Conservation (phyloP, 768 basidiomycete genomes). For the Phaeotremella skinneri region DNA sequence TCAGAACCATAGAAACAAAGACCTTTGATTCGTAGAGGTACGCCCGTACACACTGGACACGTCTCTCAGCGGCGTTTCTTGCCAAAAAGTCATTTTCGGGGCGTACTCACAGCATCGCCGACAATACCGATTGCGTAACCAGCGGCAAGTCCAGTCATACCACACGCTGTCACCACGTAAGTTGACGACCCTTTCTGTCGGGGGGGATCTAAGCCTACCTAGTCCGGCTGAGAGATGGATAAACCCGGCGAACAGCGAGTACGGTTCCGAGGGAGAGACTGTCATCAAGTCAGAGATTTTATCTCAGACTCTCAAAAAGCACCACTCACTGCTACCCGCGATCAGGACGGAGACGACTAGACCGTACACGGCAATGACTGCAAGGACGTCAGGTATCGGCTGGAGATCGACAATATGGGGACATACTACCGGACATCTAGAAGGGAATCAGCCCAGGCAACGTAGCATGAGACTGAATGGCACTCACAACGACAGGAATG, state of each 20-base stretch:
- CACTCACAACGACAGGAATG: slow-evolving; percentile 77
- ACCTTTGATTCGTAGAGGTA: slow-evolving; percentile 87
- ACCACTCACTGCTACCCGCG: slow-evolving; percentile 62
- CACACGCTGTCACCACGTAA: slow-evolving; percentile 60
- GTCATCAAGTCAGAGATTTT: slow-evolving; percentile 12
- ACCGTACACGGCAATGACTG: slow-evolving; percentile 89
- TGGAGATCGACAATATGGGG: neutral
- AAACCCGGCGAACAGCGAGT: slow-evolving; percentile 82
- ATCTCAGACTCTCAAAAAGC: neutral
- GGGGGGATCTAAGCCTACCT: slow-evolving; percentile 17
- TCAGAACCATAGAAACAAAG: slow-evolving; percentile 94
- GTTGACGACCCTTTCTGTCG: neutral
- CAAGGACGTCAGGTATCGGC: neutral
- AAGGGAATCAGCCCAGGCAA: slow-evolving; percentile 3
- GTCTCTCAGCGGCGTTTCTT: neutral
- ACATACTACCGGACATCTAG: slow-evolving; percentile 75
- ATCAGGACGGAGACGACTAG: slow-evolving; percentile 94
- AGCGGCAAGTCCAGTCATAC: slow-evolving; percentile 84
- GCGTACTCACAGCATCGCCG: slow-evolving; percentile 76
- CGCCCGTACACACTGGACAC: slow-evolving; percentile 74
- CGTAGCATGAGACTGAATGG: neutral
- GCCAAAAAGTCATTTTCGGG: neutral
- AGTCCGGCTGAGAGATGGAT: slow-evolving; percentile 89
- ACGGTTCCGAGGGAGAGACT: slow-evolving; percentile 67
- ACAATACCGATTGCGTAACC: slow-evolving; percentile 93